Base-by-base conservation (phyloP, 139 green algal genomes). In the Mychonastes homosphaera region DNA sequence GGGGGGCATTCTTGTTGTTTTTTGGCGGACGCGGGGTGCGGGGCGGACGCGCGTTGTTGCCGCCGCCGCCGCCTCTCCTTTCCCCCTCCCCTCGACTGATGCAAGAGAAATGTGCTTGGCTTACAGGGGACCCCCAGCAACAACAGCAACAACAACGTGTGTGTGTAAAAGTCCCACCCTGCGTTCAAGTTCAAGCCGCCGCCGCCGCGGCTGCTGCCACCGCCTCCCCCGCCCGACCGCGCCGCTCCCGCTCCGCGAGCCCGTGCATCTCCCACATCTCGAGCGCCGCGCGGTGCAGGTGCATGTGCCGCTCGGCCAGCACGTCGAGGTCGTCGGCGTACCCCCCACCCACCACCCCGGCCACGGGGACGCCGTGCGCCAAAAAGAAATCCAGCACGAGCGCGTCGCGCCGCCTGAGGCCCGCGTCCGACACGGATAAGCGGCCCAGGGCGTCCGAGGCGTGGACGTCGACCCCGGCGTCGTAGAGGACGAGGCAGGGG, bases 401-500 rank as follows among this genome's bases (percentile, higher is more conserved):
- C 64, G 80, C 54, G 62, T 95, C 87, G 4, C 85, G 56, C 1
- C 83, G 67, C 61, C 51, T 46, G 32, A 95, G 65, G 21, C 87
- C 58, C 48, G 48, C 39, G 57, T 90, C 72, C 1, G 58, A 85
- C 10, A 78, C 29, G 48, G 23, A 84, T 24, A 94, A 70, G n/a
- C 71, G 54, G 2, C 87, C 87, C n/a, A 95, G 74, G 1, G 46
- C 49, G 53, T 95, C 87, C 38, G 73, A 58, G 9, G 4, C 47
- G 59, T 94, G 86, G 0, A 80, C 52, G 49, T 95, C 87, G 13
- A 95, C 81, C 0, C 85, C 84, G 0, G 84, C 87, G 55, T 95
- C 87, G 53, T 93, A 95, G 30, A 95, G 64, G 44, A 94, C 87
- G 9, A 95, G 52, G 45, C 90, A 64, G 4, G 87, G 87, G 28